Conservation (phyloP, 2,329 filamentous ascomycete genomes). For the Dactylella cylindrospora region DNA sequence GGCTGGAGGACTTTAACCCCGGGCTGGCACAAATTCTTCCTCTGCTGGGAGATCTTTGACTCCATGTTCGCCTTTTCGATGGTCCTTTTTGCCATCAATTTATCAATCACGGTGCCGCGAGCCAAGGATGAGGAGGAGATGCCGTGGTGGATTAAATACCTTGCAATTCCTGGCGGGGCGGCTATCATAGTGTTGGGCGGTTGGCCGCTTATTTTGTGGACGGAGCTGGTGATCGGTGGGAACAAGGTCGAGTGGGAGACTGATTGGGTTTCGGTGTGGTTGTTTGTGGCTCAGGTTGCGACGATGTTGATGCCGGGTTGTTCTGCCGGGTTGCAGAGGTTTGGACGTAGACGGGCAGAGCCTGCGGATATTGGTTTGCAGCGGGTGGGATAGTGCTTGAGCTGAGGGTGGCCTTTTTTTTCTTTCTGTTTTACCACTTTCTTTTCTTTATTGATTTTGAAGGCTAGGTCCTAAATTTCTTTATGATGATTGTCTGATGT, state of each 20-base stretch:
- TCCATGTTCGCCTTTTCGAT: not conserved
- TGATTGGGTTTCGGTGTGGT: slow-evolving; percentile 9
- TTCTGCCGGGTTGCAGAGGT: no score
- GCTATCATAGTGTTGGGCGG: not conserved
- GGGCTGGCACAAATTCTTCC: slow-evolving; percentile 2
- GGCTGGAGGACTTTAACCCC: slow-evolving; percentile 4
- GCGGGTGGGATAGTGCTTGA: no score
- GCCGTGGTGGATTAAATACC: not conserved
- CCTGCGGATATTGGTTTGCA: no score
- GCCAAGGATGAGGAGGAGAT: not conserved
- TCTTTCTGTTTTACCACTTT: no score
- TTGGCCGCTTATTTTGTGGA: slow-evolving; percentile 16
- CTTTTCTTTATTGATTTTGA: no score
- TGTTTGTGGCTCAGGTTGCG: slow-evolving; percentile 14
- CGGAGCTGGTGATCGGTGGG: slow-evolving; percentile 9
- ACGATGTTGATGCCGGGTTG: slow-evolving; percentile 38
- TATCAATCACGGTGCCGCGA: no score
- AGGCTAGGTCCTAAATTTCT: no score
- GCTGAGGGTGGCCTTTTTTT: no score
- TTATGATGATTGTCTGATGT: no score
- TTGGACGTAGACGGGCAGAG: no score
- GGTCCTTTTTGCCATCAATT: not conserved
- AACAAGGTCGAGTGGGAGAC: slow-evolving; percentile 26
- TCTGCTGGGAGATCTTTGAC: not conserved
- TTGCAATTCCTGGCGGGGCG: not conserved